These are phyloP conservation scores for Yamadazyma mexicana DNA, from an alignment of 1,139 yeast species.

Conservation along the genomic window DNA sequence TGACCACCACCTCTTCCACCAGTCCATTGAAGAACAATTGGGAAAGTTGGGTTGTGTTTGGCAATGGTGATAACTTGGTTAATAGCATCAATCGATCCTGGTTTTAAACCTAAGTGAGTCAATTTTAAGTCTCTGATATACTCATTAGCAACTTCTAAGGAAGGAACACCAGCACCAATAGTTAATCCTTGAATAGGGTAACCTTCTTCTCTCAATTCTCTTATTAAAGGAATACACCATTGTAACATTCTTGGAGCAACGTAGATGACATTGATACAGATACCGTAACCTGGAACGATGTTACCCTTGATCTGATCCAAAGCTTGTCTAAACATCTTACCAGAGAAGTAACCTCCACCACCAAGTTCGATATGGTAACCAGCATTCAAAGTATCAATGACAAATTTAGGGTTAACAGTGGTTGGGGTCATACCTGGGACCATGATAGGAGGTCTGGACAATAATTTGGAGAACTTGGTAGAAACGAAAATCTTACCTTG, in stretches of 20 bases:
- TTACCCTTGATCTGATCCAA: conserved; percentile 66
- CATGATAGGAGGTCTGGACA: conserved; percentile 95
- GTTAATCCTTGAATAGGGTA: conserved; percentile 95
- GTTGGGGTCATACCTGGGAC: conserved; percentile 99
- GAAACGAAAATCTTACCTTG: conserved; percentile 80
- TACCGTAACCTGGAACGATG: conserved; percentile 82
- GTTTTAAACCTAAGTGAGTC: conserved; percentile 94
- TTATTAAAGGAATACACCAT: conserved; percentile 97
- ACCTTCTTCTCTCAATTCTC: conserved; percentile 83
- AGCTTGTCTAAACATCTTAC: conserved; percentile 70
- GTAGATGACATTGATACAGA: conserved; percentile 87
- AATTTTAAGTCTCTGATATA: conserved; percentile 90
- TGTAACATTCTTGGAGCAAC: conserved; percentile 97
- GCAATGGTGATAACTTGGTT: conserved; percentile 86
- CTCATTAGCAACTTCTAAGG: conserved; percentile 94
- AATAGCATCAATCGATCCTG: conserved; percentile 95
- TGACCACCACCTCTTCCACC: conserved; percentile 99
- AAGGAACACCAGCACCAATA: conserved; percentile 99
- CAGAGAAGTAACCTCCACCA: conserved; percentile 95
- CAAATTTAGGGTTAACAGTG: conserved; percentile 91
- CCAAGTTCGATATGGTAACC: conserved; percentile 98
- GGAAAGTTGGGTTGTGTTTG: conserved; percentile 93
- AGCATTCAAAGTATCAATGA: conserved; percentile 89
- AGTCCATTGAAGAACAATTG: conserved; percentile 97
- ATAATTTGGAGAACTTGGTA: conserved; percentile 87